A percentile compares a stretch with the other conserved stretches of the same genome.
Evolutionary conservation across 2,329 filamentous ascomycete genomes (phyloP).

Genomic region (Aspergillus clavatus): DNA sequence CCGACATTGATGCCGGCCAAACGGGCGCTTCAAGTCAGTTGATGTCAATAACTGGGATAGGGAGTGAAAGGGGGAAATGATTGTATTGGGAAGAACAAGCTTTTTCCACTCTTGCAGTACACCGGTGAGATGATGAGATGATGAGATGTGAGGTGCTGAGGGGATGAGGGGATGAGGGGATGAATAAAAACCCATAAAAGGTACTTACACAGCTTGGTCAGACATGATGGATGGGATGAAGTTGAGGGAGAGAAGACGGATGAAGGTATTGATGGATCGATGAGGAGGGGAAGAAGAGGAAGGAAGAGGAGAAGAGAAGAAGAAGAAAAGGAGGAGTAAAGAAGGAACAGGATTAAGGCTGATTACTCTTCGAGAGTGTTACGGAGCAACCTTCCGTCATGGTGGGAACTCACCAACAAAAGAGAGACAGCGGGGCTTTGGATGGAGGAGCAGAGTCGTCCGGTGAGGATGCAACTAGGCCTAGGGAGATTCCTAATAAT

Average conservation of each 20-base stretch:
- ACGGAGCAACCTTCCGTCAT: conserved; percentile 38
- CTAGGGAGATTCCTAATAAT: conserved; percentile 6
- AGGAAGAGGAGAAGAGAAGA: conserved; percentile 10
- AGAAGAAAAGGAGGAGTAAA: conserved; percentile 21
- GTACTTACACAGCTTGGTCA: conserved; percentile 44
- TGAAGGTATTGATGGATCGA: conserved; percentile 7
- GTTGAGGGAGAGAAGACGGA: conserved; percentile 10
- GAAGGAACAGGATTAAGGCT: conserved; percentile 17
- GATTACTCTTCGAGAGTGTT: conserved; percentile 14
- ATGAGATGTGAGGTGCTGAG: no score
- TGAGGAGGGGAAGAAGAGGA: conserved; percentile 11
- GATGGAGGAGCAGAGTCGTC: conserved; percentile 34
- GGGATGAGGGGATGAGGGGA: conserved; percentile 9
- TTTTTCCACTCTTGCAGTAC: no score
- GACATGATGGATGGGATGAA: conserved; percentile 34
- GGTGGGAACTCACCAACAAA: conserved; percentile 17
- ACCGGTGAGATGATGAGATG: no score
- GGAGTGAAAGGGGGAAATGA: not conserved
- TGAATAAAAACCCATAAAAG: conserved; percentile 4
- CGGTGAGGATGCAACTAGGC: conserved; percentile 22
- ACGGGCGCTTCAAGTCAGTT: conserved; percentile 61
- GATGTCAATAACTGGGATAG: conserved; percentile 28
- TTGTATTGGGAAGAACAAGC: no score
- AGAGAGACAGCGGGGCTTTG: conserved; percentile 19
- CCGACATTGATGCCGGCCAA: conserved; percentile 69